phyloP scores from a whole-genome alignment of 306 rosid species.

The Rosa multiflora region DNA sequence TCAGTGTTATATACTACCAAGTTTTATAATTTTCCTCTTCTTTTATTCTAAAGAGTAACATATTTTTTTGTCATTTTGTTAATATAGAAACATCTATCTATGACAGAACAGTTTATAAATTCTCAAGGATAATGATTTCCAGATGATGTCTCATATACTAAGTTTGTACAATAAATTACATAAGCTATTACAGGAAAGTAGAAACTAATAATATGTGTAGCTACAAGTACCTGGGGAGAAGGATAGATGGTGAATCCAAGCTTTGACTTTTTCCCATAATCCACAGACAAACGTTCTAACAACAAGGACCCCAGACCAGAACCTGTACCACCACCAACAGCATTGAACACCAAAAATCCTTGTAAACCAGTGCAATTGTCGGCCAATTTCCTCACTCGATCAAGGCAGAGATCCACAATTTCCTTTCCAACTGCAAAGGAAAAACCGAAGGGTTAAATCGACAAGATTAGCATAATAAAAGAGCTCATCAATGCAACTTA shows the following conservation, averaged over 20 bases:
- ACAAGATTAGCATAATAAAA: not conserved
- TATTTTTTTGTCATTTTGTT: not conserved
- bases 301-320: conserved; percentile 90
- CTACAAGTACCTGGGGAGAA: conserved; percentile 85
- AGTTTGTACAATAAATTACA: not conserved
- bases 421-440: conserved; percentile 67
- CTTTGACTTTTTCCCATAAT: conserved; percentile 92
- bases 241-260: conserved; percentile 97
- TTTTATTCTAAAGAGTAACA: not conserved
- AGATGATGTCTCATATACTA: not conserved
- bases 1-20: not conserved
- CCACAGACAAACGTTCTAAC: conserved; percentile 89
- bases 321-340: conserved; percentile 98
- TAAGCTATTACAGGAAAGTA: not conserved
- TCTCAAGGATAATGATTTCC: not conserved
- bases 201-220: not conserved
- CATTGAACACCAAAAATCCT: conserved; percentile 90
- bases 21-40: not conserved
- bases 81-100: not conserved
- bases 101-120: not conserved
- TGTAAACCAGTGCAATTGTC: conserved; percentile 98
- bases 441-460: not conserved
- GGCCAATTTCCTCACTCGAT: conserved; percentile 87
- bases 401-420: conserved; percentile 95
- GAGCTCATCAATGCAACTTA: not conserved